Evolutionary conservation across 1,139 yeast species (phyloP).

Genomic region (Kodamaea sp.): DNA sequence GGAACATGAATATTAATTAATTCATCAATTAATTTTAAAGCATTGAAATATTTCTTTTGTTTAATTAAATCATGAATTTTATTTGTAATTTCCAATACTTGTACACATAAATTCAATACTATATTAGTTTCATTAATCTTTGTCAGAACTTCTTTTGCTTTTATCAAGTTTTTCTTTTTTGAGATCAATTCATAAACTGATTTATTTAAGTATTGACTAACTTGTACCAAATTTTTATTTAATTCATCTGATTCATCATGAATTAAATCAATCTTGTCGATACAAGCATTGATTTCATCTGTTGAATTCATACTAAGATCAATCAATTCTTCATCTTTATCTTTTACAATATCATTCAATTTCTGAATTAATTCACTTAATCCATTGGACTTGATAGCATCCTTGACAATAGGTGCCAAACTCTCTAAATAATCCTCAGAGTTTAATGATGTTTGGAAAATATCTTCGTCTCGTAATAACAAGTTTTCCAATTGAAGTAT

Average conservation of each 20-base stretch:
- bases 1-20: slow-evolving; percentile 62
- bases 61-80: slow-evolving; percentile 79
- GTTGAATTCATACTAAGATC: slow-evolving; percentile 60
- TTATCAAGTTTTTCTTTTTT: slow-evolving; percentile 53
- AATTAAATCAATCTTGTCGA: slow-evolving; percentile 56
- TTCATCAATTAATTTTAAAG: slow-evolving; percentile 78
- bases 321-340: slow-evolving; percentile 64
- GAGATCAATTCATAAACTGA: slow-evolving; percentile 64
- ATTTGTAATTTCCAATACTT: slow-evolving; percentile 81
- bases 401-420: slow-evolving; percentile 72
- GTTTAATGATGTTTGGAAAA: slow-evolving; percentile 46
- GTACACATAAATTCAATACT: slow-evolving; percentile 66
- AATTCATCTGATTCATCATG: slow-evolving; percentile 52
- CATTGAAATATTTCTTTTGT: slow-evolving; percentile 76
- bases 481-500: slow-evolving; percentile 40
- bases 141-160: slow-evolving; percentile 53
- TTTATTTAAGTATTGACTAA: slow-evolving; percentile 51
- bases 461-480: slow-evolving; percentile 43
- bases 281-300: slow-evolving; percentile 50
- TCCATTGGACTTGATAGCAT: slow-evolving; percentile 56
- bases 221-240: slow-evolving; percentile 48
- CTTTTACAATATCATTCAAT: slow-evolving; percentile 54
- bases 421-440: slow-evolving; percentile 77
- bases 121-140: slow-evolving; percentile 63
- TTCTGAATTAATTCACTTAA: slow-evolving; percentile 54